Base-by-base conservation (phyloP, 2,329 filamentous ascomycete genomes). In the Fusarium humuli region DNA sequence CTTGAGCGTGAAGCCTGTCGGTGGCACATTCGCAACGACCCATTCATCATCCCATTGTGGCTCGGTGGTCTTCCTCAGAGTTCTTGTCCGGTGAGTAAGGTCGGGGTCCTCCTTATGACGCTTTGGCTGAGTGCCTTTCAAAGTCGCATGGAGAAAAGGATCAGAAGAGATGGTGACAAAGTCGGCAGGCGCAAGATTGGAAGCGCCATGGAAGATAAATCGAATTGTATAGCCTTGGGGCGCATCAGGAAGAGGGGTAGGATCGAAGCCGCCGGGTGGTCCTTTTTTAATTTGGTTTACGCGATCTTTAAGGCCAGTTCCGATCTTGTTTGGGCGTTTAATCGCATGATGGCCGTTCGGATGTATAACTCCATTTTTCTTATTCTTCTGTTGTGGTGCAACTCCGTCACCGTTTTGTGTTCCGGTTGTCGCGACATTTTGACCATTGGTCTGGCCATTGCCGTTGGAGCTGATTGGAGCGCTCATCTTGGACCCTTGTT, bases 71-170 rank as follows among this genome's bases (percentile, higher is more conserved):
- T 86, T 88, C 61, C 92, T 88, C 34, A 94, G 81, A 0, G 95
- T 98, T 1, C 86, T 88, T 0, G 94, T 97, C 47, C 95, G 90
- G 77, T 92, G 88, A 23, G 84, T 84, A 32, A 97, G 82, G 23
- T 89, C 86, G 0, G 94, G 92, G 76, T 98, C 94, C 77, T 97
- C 93, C 79, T 95, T 95, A 81, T 97, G 94, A 37, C 94, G 85
- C 72, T 88, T 90, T 0, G 89, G 90, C n/a, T 94, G 82, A 20
- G 85, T 83, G 3, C 92, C 90, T 34, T 85, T 90, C 61, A 98
- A 83, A n/a, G 93, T 92, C 34, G 93, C 93, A 16, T 88, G 82
- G 41, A 97, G 83, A 77, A 90, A 98, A 1, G 95, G 94, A 78
- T 98, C 95, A 5, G 94, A 93, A 5, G 93, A 92, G 34, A 91